Evolutionary conservation across 495 filamentous ascomycete species (phyloP).

Genomic region (Aspergillus nidulans): DNA sequence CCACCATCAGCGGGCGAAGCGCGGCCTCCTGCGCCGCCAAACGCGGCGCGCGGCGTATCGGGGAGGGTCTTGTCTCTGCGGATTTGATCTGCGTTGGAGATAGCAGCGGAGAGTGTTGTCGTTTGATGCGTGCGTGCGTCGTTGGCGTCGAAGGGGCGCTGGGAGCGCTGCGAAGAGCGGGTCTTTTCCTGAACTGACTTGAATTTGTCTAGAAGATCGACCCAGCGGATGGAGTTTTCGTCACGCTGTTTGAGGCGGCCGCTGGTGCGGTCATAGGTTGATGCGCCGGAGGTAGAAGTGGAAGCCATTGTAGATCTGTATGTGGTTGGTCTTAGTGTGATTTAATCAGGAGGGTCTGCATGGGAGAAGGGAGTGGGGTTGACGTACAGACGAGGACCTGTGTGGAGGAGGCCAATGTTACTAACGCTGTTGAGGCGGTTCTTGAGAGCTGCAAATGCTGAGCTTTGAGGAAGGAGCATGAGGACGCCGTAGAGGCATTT

Average conservation of each 20-base stretch:
- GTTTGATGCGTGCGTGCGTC: slow-evolving; percentile 17
- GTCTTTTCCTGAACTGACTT: slow-evolving; percentile 81
- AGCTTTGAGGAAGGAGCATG: slow-evolving; percentile 96
- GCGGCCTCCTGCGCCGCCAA: slow-evolving; percentile 33
- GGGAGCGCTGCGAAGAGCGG: slow-evolving; percentile 46
- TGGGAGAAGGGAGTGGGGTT: not conserved
- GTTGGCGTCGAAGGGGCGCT: slow-evolving; percentile 29
- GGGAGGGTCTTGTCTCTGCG: slow-evolving; percentile 43
- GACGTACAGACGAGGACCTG: slow-evolving; percentile 75
- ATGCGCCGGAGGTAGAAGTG: slow-evolving; percentile 17
- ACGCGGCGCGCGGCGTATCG: slow-evolving; percentile 34
- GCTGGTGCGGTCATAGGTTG: slow-evolving; percentile 57
- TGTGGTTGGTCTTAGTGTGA: slow-evolving; percentile 2
- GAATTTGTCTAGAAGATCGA: slow-evolving; percentile 95
- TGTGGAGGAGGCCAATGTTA: slow-evolving; percentile 92
- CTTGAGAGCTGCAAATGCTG: slow-evolving; percentile 93
- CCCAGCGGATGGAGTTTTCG: slow-evolving; percentile 82
- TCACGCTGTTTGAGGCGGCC: slow-evolving; percentile 76
- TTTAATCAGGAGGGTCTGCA: not conserved
- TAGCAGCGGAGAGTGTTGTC: slow-evolving; percentile 28
- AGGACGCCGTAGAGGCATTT: slow-evolving; percentile 97
- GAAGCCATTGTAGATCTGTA: slow-evolving; percentile 8
- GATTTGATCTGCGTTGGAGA: slow-evolving; percentile 27
- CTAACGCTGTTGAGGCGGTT: slow-evolving; percentile 95
- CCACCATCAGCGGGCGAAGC: slow-evolving; percentile 2